Evolutionary conservation across 345 rosid genomes (phyloP), one percentile per base, ranked within the genome.

Genomic region (Hevea brasiliensis): DNA sequence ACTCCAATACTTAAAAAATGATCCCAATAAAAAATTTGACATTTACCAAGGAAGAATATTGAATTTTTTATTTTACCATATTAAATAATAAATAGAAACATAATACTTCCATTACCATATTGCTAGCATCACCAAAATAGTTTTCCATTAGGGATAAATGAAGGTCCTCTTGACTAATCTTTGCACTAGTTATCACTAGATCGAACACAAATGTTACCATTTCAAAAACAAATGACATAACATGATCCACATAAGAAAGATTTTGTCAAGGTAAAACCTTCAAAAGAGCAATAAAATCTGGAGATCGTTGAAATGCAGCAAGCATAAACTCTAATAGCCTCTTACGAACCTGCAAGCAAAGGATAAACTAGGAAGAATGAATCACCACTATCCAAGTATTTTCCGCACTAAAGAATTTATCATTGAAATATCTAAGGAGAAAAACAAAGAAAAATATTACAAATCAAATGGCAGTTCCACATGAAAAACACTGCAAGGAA

Each of bases 271-370:
- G 47, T 27, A 57, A 54, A 85, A 92, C 99, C 89, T 95, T 91
- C 78, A 95, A 75, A 41, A 92, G 80, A 55, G 99, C 90, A 68
- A 95, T 84, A 80, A 89, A 85, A 81, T 72, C 78, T 47, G 99
- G 97, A 84, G 90, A 95, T 53, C 91, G 86, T 76, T 87, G 94
- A 85, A 95, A 95, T 71, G 94, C 87, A 77, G 97, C 88, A 82
- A 95, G 89, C 87, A 91, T 86, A 70, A 92, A 95, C 75, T 91
- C 97, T 65, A 92, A 78, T 68, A 92, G 89, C 81, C 96, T 87
- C 83, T 81, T 88, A 35, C 90, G 90, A 65, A 91, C 86, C 99
- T 92, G 81, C 80, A 79, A 41, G 72, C 21, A 72, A 67, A 48
- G 20, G 14, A 41, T 8, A 27, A 23, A 20, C n/a, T 73, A 10